These are phyloP conservation scores for Cucurbita pepo DNA, from an alignment of 306 rosid species.

Conservation along the genomic window DNA sequence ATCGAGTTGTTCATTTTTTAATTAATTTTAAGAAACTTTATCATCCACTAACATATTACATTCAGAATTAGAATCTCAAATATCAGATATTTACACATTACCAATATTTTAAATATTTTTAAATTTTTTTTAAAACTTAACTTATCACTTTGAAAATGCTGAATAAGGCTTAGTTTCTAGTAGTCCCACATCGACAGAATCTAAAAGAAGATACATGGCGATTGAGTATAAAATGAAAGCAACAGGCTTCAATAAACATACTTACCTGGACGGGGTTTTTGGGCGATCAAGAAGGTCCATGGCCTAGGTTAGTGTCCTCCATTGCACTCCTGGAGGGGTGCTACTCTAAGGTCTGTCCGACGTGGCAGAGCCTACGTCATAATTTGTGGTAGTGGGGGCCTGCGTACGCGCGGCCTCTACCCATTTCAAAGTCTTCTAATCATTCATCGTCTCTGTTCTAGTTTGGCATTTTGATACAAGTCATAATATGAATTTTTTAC, in stretches of 20 bases:
- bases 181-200: not conserved
- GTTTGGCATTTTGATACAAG: no score
- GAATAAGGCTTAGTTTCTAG: not conserved
- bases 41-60: no score
- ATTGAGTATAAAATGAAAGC: not conserved
- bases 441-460: no score
- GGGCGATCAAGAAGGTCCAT: not conserved
- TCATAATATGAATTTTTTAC: no score
- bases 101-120: no score
- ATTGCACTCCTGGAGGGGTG: constrained; percentile 9
- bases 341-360: constrained; percentile 21
- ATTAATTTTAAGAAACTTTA: no score
- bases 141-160: no score
- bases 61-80: no score
- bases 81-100: no score
- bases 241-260: not conserved
- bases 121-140: no score
- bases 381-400: constrained; percentile 42
- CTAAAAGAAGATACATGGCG: not conserved
- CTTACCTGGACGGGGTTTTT: constrained; percentile 1
- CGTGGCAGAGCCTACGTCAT: constrained; percentile 33
- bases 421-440: no score
- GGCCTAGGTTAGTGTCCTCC: not conserved
- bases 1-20: no score
- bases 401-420: constrained; percentile 45